Evolutionary conservation across 2,329 filamentous ascomycete genomes (phyloP).

Genomic region (Alternaria ethzedia): DNA sequence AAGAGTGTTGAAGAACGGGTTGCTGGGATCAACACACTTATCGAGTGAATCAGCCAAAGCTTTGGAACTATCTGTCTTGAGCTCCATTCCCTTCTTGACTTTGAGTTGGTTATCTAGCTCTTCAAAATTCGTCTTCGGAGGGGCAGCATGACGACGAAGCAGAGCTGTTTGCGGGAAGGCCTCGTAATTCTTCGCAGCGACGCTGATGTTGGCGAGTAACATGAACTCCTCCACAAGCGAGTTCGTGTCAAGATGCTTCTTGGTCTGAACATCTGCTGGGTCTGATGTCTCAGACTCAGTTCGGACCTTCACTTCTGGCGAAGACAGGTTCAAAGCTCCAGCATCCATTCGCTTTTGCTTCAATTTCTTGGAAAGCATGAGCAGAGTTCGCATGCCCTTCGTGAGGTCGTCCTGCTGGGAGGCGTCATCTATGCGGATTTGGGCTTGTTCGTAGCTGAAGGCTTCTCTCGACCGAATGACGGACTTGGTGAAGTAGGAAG

Average conservation of each 20-base stretch:
- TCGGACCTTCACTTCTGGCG: conserved; percentile 96
- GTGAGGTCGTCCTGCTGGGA: conserved; percentile 90
- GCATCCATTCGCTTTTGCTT: conserved; percentile 93
- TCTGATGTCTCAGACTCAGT: conserved; percentile 95
- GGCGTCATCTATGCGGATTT: conserved; percentile 88
- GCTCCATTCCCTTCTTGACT: conserved; percentile 80
- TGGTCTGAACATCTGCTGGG: conserved; percentile 94
- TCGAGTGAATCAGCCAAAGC: conserved; percentile 95
- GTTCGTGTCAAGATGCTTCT: conserved; percentile 92
- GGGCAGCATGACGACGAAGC: conserved; percentile 87
- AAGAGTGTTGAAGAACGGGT: conserved; percentile 98
- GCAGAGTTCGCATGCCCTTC: conserved; percentile 81
- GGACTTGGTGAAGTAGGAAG: conserved; percentile 90
- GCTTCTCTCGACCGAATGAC: conserved; percentile 96
- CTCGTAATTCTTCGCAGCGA: conserved; percentile 87
- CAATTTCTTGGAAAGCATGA: conserved; percentile 89
- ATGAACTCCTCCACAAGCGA: conserved; percentile 99
- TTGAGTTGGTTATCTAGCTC: conserved; percentile 90
- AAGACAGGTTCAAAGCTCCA: conserved; percentile 91
- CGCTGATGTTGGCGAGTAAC: conserved; percentile 95
- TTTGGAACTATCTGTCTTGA: conserved; percentile 84
- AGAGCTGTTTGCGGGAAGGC: conserved; percentile 95
- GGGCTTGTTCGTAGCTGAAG: conserved; percentile 97
- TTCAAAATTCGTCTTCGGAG: conserved; percentile 96
- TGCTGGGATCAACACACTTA: conserved; percentile 74